Percentiles rank a stretch among this genome's conserved stretches.
These are phyloP conservation scores for Hyaloperonospora brassicae DNA, from an alignment of 352 stramenopile genomes.

Conservation along the genomic window DNA sequence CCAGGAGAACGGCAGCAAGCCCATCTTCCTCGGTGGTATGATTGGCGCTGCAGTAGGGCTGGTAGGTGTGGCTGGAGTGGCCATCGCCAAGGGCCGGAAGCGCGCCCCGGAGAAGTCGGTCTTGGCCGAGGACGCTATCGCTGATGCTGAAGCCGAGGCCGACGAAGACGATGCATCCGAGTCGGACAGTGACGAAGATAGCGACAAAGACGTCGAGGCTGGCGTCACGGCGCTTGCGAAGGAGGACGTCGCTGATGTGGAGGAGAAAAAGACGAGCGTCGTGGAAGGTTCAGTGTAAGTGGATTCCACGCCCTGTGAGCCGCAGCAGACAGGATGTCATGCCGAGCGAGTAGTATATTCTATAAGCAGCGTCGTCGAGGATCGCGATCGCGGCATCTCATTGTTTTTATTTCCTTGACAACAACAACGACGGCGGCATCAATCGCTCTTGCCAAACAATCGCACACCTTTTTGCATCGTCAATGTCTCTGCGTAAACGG, in stretches of 20 bases:
- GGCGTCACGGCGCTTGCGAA: slow-evolving; percentile 25
- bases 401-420: slow-evolving; percentile 14
- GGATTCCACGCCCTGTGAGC: slow-evolving; percentile 5
- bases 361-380: slow-evolving; percentile 15
- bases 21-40: slow-evolving; percentile 29
- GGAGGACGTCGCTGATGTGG: slow-evolving; percentile 15
- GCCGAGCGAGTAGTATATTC: slow-evolving; percentile 20
- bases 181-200: slow-evolving; percentile 36
- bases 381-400: slow-evolving; percentile 10
- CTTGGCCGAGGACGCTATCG: slow-evolving; percentile 27
- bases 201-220: slow-evolving; percentile 31
- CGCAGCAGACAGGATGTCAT: slow-evolving; percentile 18
- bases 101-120: slow-evolving; percentile 34
- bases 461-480: not conserved
- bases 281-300: slow-evolving; percentile 60
- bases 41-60: slow-evolving; percentile 44
- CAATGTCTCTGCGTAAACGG: not conserved
- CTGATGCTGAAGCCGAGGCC: slow-evolving; percentile 29
- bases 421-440: not conserved
- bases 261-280: slow-evolving; percentile 40
- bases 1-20: slow-evolving; percentile 30
- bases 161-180: slow-evolving; percentile 36
- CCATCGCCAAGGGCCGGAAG: slow-evolving; percentile 42
- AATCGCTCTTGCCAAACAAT: not conserved
- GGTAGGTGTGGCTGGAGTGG: slow-evolving; percentile 35